Percentiles rank a stretch among this genome's conserved stretches.
Evolutionary conservation across 768 basidiomycete genomes (phyloP).

Genomic region (Tubosaeta sp.): DNA sequence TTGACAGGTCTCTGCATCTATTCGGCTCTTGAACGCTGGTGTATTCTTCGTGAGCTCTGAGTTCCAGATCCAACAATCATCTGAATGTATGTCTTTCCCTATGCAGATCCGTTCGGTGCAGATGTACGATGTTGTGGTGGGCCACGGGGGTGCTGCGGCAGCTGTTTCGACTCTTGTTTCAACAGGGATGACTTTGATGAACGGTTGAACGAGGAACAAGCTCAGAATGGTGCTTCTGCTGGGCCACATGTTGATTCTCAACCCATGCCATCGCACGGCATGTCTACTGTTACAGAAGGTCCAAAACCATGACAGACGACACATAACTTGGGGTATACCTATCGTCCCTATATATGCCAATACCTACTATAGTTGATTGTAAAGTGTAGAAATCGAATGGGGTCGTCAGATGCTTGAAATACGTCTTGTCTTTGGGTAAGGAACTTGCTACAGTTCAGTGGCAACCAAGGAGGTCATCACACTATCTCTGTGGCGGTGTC

Average conservation of each 20-base stretch:
- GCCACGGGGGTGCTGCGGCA: constrained; percentile 24
- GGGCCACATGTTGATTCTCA: constrained; percentile 19
- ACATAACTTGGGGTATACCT: neutral
- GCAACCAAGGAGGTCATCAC: too few species aligned
- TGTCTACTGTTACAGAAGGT: constrained; percentile 10
- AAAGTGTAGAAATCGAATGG: too few species aligned
- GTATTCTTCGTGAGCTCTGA: constrained; percentile 21
- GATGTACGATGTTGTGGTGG: constrained; percentile 23
- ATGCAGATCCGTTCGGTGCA: constrained; percentile 21
- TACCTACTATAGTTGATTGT: too few species aligned
- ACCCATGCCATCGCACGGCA: constrained; percentile 17
- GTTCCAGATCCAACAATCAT: neutral
- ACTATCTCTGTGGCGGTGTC: neutral
- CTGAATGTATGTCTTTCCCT: neutral
- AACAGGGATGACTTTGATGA: constrained; percentile 29
- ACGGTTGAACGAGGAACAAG: constrained; percentile 22
- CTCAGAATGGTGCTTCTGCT: constrained; percentile 9
- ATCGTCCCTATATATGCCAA: neutral
- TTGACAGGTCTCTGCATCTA: constrained; percentile 12
- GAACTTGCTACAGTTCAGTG: too few species aligned
- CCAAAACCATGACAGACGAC: neutral
- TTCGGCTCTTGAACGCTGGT: constrained; percentile 20
- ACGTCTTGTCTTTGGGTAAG: too few species aligned
- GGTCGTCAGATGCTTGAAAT: too few species aligned
- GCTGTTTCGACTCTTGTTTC: constrained; percentile 27